These are phyloP conservation scores for Starmerella apis DNA, from an alignment of 805 yeast species.

Conservation along the genomic window DNA sequence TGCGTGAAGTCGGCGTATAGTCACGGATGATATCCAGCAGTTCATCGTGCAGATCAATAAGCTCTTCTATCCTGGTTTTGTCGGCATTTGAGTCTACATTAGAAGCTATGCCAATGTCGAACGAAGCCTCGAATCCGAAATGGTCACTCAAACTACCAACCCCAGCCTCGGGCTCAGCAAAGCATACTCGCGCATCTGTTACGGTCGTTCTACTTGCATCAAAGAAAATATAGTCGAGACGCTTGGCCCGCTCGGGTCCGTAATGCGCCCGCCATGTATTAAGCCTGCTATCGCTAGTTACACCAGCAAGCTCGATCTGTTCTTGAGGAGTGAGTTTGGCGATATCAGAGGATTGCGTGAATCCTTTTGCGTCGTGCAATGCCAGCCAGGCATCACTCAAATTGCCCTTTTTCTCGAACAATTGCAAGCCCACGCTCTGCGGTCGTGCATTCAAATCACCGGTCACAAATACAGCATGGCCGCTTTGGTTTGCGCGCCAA, in stretches of 20 bases:
- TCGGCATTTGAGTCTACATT: background rate
- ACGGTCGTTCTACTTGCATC: constrained; percentile 48
- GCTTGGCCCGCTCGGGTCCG: constrained; percentile 58
- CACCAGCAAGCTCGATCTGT: constrained; percentile 66
- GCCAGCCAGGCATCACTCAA: constrained; percentile 73
- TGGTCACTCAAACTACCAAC: constrained; percentile 85
- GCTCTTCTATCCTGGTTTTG: background rate
- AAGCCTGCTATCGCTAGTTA: constrained; percentile 77
- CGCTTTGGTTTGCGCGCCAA: constrained; percentile 51
- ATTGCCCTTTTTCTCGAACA: constrained; percentile 59
- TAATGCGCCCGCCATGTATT: constrained; percentile 71
- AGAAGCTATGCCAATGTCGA: constrained; percentile 11
- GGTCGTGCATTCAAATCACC: constrained; percentile 92
- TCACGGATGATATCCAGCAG: constrained; percentile 39
- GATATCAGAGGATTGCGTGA: constrained; percentile 36
- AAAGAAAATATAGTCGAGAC: constrained; percentile 81
- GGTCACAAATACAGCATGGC: constrained; percentile 76
- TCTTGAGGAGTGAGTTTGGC: constrained; percentile 42
- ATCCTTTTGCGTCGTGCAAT: constrained; percentile 1
- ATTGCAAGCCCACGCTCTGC: constrained; percentile 66
- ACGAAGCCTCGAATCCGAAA: constrained; percentile 48
- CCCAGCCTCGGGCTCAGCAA: constrained; percentile 56
- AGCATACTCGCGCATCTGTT: constrained; percentile 55
- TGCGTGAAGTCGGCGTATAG: constrained; percentile 44
- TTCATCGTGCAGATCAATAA: constrained; percentile 36